Evolutionary conservation across 305 asterid species (phyloP).

Genomic region (Solanum hybrid): DNA sequence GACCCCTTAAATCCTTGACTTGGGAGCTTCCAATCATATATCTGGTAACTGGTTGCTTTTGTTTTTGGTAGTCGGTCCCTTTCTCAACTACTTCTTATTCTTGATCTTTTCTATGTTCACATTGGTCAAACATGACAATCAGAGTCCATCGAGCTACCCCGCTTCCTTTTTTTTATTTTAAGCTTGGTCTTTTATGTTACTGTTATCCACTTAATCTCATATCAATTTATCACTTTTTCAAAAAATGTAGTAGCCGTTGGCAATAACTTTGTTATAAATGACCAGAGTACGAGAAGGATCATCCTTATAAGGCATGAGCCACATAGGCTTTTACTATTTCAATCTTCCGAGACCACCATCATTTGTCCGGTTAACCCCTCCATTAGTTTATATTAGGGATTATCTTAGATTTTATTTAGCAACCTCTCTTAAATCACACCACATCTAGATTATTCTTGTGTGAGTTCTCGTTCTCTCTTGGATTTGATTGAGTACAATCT

Average conservation of each 20-base stretch:
- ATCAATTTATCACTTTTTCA: neutral
- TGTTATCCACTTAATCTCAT: neutral
- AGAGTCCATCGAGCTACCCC: neutral
- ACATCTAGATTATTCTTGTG: neutral
- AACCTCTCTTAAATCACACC: neutral
- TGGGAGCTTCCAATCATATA: neutral
- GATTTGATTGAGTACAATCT: neutral
- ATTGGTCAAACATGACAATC: neutral
- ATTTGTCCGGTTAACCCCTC: neutral
- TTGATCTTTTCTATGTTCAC: neutral
- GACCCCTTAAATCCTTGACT: neutral
- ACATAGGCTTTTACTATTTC: neutral
- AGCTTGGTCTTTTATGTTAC: neutral
- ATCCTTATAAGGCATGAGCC: neutral
- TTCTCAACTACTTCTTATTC: neutral
- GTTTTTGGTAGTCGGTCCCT: neutral
- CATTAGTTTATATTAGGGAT: neutral
- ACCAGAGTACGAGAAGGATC: neutral
- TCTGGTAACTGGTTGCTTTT: neutral
- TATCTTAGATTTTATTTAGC: neutral
- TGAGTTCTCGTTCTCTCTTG: neutral
- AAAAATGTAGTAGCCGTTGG: neutral
- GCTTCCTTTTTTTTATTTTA: neutral
- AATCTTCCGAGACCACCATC: neutral
- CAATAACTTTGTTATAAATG: neutral